Base-by-base conservation (phyloP, 306 rosid genomes). In the Lupinus albus region DNA sequence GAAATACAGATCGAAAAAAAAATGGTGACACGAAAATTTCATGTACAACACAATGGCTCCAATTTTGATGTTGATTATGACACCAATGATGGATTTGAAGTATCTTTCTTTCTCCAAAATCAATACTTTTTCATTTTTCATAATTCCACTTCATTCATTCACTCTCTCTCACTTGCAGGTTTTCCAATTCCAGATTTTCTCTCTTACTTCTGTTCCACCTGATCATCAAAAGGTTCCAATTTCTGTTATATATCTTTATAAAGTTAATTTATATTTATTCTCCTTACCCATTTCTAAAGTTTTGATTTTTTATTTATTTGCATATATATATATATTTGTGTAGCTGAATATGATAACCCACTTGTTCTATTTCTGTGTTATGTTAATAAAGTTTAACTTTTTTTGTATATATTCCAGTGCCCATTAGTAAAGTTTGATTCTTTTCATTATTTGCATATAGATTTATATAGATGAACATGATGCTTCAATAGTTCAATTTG, bases 11-110 rank as follows among this genome's bases (percentile, higher is more conserved):
- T 1, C 2, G 4, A 25, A 25, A 25, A 4, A 25, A 25, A 25
- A 25, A 25, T 25, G 30, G 30, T 7, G 76, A 39, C 56, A 25
- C 88, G 95, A 13, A 80, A 35, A 69, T 82, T 90, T 57, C 76
- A 76, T 63, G 95, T 90, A 16, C 76, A 35, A 12, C 91, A 87
- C 84, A 41, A 84, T 6, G 75, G 71, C 76, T 59, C 89, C 56
- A 62, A 63, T 59, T 82, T 72, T 61, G 67, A 69, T 74, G 80
- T 90, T 12, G 82, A 80, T 25, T 87, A 90, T 84, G 84, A 90
- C 72, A 81, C 91, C 60, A 85, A 77, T 51, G 84, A 90, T 14
- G 96, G 95, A 54, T 78, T 87, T 72, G 85, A 90, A 78, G 96
- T 86, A 18, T 12, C 50, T 33, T 25, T 17, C 50, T 63, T 51